Percentiles rank a stretch among this genome's conserved stretches.
Evolutionary conservation across 2,329 filamentous ascomycete genomes (phyloP).

Genomic region (Trichoderma pleuroti): DNA sequence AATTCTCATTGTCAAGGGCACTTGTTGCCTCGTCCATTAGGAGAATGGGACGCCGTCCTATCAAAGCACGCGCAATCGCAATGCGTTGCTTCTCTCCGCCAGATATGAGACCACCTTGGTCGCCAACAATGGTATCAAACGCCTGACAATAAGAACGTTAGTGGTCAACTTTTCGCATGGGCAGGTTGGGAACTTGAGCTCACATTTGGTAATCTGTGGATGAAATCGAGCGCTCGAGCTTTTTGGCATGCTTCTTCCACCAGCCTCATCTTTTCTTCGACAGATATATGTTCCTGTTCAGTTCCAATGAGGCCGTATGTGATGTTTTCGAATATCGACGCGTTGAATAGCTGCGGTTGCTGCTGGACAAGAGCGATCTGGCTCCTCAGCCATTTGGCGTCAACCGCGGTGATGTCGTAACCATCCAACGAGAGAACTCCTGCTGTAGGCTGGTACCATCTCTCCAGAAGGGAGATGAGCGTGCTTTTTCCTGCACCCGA

Average conservation of each 20-base stretch:
- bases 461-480: conserved; percentile 46
- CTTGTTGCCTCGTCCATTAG: neutral
- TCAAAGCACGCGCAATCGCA: neutral
- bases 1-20: neutral
- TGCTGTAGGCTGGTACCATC: conserved; percentile 50
- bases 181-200: neutral
- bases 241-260: conserved; percentile 48
- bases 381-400: neutral
- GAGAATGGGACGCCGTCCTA: neutral
- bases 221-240: conserved; percentile 53
- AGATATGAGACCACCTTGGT: conserved; percentile 64
- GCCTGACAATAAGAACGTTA: conserved; percentile 32
- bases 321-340: conserved; percentile 52
- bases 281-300: conserved; percentile 34
- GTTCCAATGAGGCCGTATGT: conserved; percentile 43
- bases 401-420: neutral
- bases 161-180: neutral
- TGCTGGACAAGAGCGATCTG: conserved; percentile 28
- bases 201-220: conserved; percentile 43
- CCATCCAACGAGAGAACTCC: conserved; percentile 32
- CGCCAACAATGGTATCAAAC: conserved; percentile 61
- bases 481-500: conserved; percentile 52
- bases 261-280: conserved; percentile 42
- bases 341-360: conserved; percentile 53
- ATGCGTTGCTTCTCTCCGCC: conserved; percentile 53